Conservation (phyloP, 192 early-diverging fungal species). For the Podila epigama region DNA sequence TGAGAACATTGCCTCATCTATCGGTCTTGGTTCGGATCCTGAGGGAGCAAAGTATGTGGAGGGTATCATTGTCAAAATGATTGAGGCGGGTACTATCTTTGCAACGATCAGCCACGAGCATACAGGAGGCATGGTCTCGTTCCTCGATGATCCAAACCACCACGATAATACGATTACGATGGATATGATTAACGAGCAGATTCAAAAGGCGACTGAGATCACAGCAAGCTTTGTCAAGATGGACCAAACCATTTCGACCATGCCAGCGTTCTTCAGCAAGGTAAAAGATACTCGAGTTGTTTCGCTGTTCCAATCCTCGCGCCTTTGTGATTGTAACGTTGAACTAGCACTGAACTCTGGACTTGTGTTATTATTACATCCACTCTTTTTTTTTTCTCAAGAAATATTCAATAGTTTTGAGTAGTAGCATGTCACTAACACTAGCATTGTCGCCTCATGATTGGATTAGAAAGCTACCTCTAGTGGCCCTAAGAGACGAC, state of each 20-base stretch:
- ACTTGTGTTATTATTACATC: not conserved
- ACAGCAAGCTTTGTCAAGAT: conserved; percentile 27
- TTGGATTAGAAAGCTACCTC: conserved; percentile 42
- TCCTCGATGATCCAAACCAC: conserved; percentile 67
- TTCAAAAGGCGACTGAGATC: conserved; percentile 45
- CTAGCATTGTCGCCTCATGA: not conserved
- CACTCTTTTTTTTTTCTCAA: not conserved
- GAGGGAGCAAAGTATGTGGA: conserved; percentile 58
- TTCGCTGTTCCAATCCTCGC: not conserved
- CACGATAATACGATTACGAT: conserved; percentile 52
- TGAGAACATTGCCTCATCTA: conserved; percentile 68
- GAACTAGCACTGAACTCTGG: conserved; percentile 39
- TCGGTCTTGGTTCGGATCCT: conserved; percentile 51
- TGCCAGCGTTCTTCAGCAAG: conserved; percentile 42
- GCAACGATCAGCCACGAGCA: conserved; percentile 57
- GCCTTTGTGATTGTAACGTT: conserved; percentile 18
- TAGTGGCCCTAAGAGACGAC: conserved; percentile 24
- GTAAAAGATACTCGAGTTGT: not conserved
- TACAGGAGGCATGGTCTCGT: conserved; percentile 70
- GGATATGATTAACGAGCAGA: conserved; percentile 54
- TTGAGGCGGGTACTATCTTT: conserved; percentile 57
- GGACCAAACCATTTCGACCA: conserved; percentile 34
- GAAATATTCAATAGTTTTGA: not conserved
- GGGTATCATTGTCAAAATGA: conserved; percentile 64
- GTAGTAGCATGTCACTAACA: conserved; percentile 6